phyloP scores from a whole-genome alignment of 208 protist species.

The Blechomonas ayalai region DNA sequence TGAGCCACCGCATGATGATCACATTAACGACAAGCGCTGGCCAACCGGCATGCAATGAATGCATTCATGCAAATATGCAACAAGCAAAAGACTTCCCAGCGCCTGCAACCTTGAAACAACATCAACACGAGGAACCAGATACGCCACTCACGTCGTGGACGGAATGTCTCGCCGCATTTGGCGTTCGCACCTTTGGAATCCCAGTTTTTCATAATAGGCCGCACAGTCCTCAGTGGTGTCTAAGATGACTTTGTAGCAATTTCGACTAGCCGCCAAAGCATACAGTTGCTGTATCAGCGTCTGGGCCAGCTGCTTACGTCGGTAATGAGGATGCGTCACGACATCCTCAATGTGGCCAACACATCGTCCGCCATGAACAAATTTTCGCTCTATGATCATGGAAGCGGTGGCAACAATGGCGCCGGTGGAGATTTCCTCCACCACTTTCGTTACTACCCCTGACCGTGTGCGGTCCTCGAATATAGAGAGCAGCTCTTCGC shows the following conservation, averaged over 20 bases:
- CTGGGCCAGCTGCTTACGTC: conserved; percentile 46
- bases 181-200: conserved; percentile 42
- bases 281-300: conserved; percentile 39
- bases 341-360: conserved; percentile 87
- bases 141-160: neutral
- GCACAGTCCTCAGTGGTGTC: conserved; percentile 48
- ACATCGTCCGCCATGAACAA: conserved; percentile 46
- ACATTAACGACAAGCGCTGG: conserved; percentile 1
- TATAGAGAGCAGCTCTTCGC: conserved; percentile 8
- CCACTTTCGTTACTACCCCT: conserved; percentile 56
- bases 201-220: conserved; percentile 59
- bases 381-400: conserved; percentile 77
- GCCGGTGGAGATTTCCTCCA: conserved; percentile 17
- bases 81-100: neutral
- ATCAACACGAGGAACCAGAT: neutral
- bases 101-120: neutral
- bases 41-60: neutral
- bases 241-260: conserved; percentile 87
- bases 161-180: conserved; percentile 70
- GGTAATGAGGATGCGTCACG: conserved; percentile 46
- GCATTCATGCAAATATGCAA: neutral
- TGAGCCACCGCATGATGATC: neutral
- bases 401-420: conserved; percentile 61
- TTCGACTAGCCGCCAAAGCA: conserved; percentile 19
- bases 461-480: conserved; percentile 12